Conservation (phyloP, 31 red algal species). For the Asparagopsis taxiformis region DNA sequence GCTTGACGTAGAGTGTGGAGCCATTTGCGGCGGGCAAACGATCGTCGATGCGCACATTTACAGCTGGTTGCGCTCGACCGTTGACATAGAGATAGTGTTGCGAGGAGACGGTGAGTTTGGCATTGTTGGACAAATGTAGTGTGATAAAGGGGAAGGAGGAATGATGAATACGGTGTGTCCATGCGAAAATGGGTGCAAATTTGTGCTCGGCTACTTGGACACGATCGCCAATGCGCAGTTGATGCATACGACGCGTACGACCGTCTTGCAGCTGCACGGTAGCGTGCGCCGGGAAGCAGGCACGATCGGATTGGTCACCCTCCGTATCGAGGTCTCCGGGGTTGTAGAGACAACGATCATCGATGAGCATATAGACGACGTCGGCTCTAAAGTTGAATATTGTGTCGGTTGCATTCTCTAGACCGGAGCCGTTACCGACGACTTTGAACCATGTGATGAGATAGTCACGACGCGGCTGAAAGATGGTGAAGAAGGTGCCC, state of each 20-base stretch:
- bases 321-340: background rate
- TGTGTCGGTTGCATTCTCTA: background rate
- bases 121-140: background rate
- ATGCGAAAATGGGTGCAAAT: slow-evolving; percentile 21
- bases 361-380: background rate
- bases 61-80: slow-evolving; percentile 15
- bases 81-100: slow-evolving; percentile 10
- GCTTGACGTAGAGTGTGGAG: background rate
- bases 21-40: slow-evolving; percentile 2
- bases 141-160: background rate
- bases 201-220: background rate
- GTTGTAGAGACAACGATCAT: background rate
- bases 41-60: slow-evolving; percentile 5
- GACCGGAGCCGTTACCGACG: background rate
- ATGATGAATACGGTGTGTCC: slow-evolving; percentile 12
- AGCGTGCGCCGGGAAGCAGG: too few relatives aligned
- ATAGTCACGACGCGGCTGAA: background rate
- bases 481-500: background rate
- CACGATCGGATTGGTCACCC: slow-evolving; percentile 17
- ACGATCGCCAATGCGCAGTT: slow-evolving; percentile 3
- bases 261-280: slow-evolving; percentile 6
- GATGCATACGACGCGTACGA: background rate
- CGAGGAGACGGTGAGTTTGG: slow-evolving; percentile 7
- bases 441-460: slow-evolving; percentile 1
- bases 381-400: background rate